Conservation (phyloP, 2,329 filamentous ascomycete species). For the Fusarium sp. region DNA sequence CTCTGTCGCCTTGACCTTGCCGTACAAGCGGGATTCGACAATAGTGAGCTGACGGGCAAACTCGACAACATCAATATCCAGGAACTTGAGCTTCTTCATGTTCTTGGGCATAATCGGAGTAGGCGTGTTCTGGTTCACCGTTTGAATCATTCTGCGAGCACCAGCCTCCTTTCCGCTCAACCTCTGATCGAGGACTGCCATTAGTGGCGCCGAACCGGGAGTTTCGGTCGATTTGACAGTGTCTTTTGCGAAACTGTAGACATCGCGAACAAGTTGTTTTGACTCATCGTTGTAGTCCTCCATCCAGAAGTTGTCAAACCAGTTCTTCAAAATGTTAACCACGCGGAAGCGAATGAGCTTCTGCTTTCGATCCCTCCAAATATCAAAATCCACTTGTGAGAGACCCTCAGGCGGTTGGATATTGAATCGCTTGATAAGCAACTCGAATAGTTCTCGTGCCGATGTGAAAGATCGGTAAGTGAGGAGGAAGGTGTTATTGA, state of each 20-base stretch:
- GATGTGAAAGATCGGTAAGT: conserved; percentile 96
- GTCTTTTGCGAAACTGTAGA: conserved; percentile 91
- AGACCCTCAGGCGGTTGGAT: conserved; percentile 91
- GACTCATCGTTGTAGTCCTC: conserved; percentile 88
- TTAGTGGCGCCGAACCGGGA: conserved; percentile 84
- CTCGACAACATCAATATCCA: conserved; percentile 95
- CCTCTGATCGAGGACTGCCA: conserved; percentile 89
- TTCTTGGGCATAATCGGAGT: conserved; percentile 96
- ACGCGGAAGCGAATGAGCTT: conserved; percentile 96
- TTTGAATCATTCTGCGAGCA: conserved; percentile 87
- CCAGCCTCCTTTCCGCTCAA: conserved; percentile 88
- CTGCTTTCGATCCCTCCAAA: conserved; percentile 94
- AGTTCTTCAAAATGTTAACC: conserved; percentile 97
- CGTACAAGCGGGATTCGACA: conserved; percentile 93
- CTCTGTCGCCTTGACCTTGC: conserved; percentile 95
- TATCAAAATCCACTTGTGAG: conserved; percentile 78
- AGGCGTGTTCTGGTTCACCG: conserved; percentile 83
- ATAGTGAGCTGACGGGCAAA: conserved; percentile 98
- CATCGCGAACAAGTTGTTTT: conserved; percentile 84
- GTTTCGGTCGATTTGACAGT: conserved; percentile 94
- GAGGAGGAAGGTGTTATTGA: conserved; percentile 97
- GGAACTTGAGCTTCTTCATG: conserved; percentile 99
- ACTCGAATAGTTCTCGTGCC: conserved; percentile 89
- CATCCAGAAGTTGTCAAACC: conserved; percentile 99
- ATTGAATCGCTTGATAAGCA: conserved; percentile 90